Base-by-base conservation (phyloP, 495 filamentous ascomycete genomes). In the Neurospora hispaniola region DNA sequence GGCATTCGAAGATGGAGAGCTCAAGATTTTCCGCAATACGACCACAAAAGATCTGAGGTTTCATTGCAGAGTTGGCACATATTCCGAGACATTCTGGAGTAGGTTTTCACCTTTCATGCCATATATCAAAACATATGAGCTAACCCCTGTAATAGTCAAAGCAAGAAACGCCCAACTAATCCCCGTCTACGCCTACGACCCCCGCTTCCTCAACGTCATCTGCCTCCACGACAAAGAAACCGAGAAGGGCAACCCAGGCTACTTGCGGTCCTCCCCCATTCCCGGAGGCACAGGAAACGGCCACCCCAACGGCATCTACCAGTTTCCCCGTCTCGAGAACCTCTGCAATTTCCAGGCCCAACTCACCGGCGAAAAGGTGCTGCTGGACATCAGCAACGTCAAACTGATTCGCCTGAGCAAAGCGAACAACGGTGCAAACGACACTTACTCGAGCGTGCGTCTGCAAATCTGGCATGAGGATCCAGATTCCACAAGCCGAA, bases 51-150 rank as follows among this genome's bases (percentile, higher is more conserved):
- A 79, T 38, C 54, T 81, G 3, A 44, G 79, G 48, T 81, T 81
- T 44, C 75, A 80, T 69, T 81, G 79, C 46, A 79, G 73, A 48
- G 76, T 78, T 8, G 76, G 76, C 18, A 48, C 73, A 16, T 75
- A 81, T 42, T 80, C 80, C 11, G 80, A 81, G 70, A 81, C 80
- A 1, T 80, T 78, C 38, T 78, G 80, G 79, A 79, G 80, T 80
- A 76, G n/a, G 76, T 69, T 44, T 7, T 41, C 39, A 16, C n/a
- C 6, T 39, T 23, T 68, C 5, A 39, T 70, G 5, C 27, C 20
- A 4, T 6, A 31, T 7, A 16, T 42, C 46, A 9, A 14, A 20
- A 43, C 62, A 40, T 39, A 5, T 12, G 31, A 41, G n/a, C 68
- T 23, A 27, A 40, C 70, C 12, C 27, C 31, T 40, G 48, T 2